Base-by-base conservation (phyloP, 768 basidiomycete species). In the Tricholomella constricta region DNA sequence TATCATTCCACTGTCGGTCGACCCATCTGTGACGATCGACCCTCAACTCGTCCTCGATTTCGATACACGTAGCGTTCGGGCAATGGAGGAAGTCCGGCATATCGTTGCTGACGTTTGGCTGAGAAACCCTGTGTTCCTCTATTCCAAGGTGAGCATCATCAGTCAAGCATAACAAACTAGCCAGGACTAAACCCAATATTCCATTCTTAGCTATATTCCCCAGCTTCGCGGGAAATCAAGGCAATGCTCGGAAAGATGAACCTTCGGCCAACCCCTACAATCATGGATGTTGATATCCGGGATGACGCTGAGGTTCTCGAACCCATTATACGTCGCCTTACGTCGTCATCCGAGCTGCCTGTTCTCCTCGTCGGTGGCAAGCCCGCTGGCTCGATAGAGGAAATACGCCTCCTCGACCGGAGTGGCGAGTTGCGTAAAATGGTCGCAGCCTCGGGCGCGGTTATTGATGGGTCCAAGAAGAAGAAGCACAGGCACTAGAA, bases 11-110 rank as follows among this genome's bases (percentile, higher is more conserved):
- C 65, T 72, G 0, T 72, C 74, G 6, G 78, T 91, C 40, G 81
- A 92, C 61, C 86, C 91, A 0, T 60, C 75, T 10, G 57, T 60
- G 10, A 81, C 89, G 7, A 82, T 92, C 52, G 90, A 93, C 65
- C 89, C 91, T 3, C 81, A 90, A 61, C 81, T 92, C 51, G 80
- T 94, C 4, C 78, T 94, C 36, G 91, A 89, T 61, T 94, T 93
- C 65, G 89, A 93, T 64, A 87, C 88, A 0, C 80, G 84, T n/a
- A 74, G 80, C 37, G 70, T 80, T 2, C 77, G 78, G 12, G 88
- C 89, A 1, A 60, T 64, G 17, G 78, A 82, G 29, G 89, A 91
- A 66, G 72, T 91, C 27, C 65, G 69, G 29, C 71, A 73, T 1
- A 74, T 91, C 65, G 78, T 85, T 6, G 69, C 76, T 1, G 83